phyloP scores from a whole-genome alignment of 768 basidiomycete species.

The Collybiopsis confluens region DNA sequence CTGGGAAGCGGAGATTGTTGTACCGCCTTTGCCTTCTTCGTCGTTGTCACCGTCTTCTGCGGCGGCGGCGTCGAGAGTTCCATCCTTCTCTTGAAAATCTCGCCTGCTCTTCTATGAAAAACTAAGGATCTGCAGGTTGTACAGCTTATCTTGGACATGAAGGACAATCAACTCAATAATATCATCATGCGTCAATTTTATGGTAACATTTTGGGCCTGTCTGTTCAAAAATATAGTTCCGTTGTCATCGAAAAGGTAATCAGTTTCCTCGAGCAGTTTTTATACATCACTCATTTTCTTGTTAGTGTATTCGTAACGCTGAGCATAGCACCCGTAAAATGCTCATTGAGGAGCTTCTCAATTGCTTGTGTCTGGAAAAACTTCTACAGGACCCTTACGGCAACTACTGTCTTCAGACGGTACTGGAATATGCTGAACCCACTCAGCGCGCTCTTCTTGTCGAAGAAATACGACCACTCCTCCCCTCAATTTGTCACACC shows the following conservation, averaged over 20 bases:
- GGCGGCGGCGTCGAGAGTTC: no score
- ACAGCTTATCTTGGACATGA: slow-evolving; percentile 97
- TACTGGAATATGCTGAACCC: slow-evolving; percentile 97
- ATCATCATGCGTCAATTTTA: slow-evolving; percentile 95
- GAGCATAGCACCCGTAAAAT: slow-evolving; percentile 93
- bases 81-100: no score
- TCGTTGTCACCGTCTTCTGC: no score
- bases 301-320: slow-evolving; percentile 83
- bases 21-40: no score
- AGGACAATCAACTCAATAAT: slow-evolving; percentile 97
- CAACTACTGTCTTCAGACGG: slow-evolving; percentile 96
- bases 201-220: slow-evolving; percentile 95
- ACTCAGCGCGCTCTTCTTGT: slow-evolving; percentile 87
- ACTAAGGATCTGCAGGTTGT: slow-evolving; percentile 59
- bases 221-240: slow-evolving; percentile 98
- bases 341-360: slow-evolving; percentile 91
- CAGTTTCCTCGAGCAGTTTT: neutral
- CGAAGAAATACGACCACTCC: slow-evolving; percentile 96
- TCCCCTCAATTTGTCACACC: slow-evolving; percentile 97
- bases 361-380: slow-evolving; percentile 93
- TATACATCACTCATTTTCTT: neutral
- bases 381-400: slow-evolving; percentile 94
- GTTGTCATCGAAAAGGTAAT: slow-evolving; percentile 95
- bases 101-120: no score
- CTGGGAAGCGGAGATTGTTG: no score